Evolutionary conservation across 2,329 filamentous ascomycete species (phyloP).

Genomic region (Leptographium flavum): DNA sequence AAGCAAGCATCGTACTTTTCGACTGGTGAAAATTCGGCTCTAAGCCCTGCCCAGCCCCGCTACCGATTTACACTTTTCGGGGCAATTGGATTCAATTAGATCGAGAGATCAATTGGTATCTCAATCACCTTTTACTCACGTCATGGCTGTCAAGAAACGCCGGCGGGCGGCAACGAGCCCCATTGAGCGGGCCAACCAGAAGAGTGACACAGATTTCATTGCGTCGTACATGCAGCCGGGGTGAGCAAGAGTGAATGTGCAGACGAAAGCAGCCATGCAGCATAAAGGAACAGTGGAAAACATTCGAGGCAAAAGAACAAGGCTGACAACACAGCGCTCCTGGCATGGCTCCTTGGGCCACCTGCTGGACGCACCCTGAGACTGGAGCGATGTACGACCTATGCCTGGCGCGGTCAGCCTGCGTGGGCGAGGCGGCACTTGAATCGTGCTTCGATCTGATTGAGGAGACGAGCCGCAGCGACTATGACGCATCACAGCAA

Average conservation of each 20-base stretch:
- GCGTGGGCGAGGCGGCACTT: constrained; percentile 30
- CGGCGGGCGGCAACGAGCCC: constrained; percentile 14
- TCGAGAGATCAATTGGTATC: no score
- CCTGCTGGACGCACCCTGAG: constrained; percentile 35
- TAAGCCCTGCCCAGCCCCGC: no score
- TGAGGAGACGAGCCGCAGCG: constrained; percentile 44
- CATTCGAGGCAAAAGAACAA: not conserved
- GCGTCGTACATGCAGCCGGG: constrained; percentile 30
- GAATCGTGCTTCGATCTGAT: constrained; percentile 41
- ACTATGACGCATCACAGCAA: constrained; percentile 46
- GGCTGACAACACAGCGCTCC: constrained; percentile 1
- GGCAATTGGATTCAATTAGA: no score
- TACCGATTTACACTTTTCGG: no score
- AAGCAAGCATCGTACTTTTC: no score
- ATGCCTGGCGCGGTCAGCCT: constrained; percentile 23
- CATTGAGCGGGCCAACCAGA: constrained; percentile 34
- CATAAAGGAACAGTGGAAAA: no score
- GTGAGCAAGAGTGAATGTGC: constrained; percentile 20
- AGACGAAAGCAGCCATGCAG: no score
- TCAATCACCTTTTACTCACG: not conserved
- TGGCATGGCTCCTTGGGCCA: constrained; percentile 12
- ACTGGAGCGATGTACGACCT: constrained; percentile 27
- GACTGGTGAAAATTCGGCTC: no score
- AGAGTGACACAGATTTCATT: constrained; percentile 33
- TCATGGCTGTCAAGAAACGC: constrained; percentile 8